phyloP scores from a whole-genome alignment of 2,329 filamentous ascomycete species.

The Penicillium sp. region DNA sequence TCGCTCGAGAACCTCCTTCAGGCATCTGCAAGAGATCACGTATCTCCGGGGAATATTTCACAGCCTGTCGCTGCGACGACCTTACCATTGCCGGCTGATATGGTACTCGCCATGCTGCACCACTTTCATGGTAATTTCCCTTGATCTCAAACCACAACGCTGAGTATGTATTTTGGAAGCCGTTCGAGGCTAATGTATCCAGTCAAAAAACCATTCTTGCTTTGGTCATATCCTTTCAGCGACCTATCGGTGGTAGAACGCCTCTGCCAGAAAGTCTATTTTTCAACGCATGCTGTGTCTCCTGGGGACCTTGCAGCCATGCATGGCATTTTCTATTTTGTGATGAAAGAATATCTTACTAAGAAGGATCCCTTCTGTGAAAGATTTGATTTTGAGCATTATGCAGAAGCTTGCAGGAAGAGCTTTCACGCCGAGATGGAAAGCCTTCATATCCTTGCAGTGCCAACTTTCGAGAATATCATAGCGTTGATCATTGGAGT shows the following conservation, averaged over 20 bases:
- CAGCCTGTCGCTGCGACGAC: too few relatives aligned
- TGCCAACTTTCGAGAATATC: constrained; percentile 24
- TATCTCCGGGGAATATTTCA: too few relatives aligned
- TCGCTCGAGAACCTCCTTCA: constrained; percentile 10
- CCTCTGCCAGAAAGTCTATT: constrained; percentile 20
- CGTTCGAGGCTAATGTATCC: too few relatives aligned
- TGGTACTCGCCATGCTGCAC: constrained; percentile 5
- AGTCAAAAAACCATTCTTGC: constrained; percentile 15
- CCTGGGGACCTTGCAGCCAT: constrained; percentile 14
- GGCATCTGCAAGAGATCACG: neutral
- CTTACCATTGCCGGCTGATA: constrained; percentile 4
- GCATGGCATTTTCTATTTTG: constrained; percentile 15
- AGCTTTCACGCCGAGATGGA: constrained; percentile 18
- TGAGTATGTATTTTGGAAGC: too few relatives aligned
- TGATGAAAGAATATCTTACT: constrained; percentile 19
- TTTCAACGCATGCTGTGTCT: constrained; percentile 12
- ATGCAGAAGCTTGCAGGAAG: constrained; percentile 9
- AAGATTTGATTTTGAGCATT: constrained; percentile 10
- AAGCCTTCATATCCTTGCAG: constrained; percentile 21
- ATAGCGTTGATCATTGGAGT: constrained; percentile 22
- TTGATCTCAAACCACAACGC: neutral
- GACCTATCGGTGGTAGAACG: constrained; percentile 15
- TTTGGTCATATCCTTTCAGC: constrained; percentile 17
- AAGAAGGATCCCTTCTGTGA: constrained; percentile 9
- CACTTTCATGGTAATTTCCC: constrained; percentile 5